Conservation (phyloP, 2,329 filamentous ascomycete species). For the Fusarium decemcellulare region DNA sequence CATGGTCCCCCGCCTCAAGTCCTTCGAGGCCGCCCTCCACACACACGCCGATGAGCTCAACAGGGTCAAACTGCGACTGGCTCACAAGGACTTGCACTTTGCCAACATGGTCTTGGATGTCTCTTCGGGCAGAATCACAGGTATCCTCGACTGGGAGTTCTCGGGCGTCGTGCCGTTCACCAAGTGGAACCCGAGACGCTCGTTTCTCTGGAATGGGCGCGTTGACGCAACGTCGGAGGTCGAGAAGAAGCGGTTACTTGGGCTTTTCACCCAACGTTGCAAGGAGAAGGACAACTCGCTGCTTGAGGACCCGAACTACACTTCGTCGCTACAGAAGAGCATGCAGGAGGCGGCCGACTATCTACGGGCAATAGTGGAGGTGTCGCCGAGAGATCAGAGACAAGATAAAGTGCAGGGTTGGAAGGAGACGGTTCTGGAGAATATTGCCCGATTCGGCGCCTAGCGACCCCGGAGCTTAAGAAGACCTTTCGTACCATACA, state of each 20-base stretch:
- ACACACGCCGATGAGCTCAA: conserved; percentile 28
- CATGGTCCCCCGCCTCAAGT: conserved; percentile 46
- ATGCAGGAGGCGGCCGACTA: conserved; percentile 12
- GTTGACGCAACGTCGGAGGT: background rate
- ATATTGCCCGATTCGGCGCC: background rate
- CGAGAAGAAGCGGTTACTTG: conserved; percentile 16
- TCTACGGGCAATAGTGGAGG: conserved; percentile 14
- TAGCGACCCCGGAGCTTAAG: background rate
- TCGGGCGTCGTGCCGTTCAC: conserved; percentile 51
- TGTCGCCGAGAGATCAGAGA: conserved; percentile 14
- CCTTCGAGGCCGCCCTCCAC: conserved; percentile 36
- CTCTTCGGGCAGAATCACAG: conserved; percentile 50
- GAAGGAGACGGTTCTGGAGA: conserved; percentile 3
- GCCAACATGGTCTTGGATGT: conserved; percentile 53
- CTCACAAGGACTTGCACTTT: conserved; percentile 57
- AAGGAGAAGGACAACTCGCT: background rate
- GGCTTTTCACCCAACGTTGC: conserved; percentile 5
- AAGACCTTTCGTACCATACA: too few species aligned
- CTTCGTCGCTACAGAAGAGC: conserved; percentile 11
- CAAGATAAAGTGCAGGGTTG: conserved; percentile 9
- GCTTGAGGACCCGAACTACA: background rate
- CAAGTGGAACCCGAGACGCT: conserved; percentile 53
- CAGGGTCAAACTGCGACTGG: conserved; percentile 40
- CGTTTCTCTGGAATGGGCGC: conserved; percentile 53
- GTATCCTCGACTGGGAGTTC: conserved; percentile 44